Evolutionary conservation across 805 yeast species (phyloP).

Genomic region (Saccharomycopsis lassenensis): DNA sequence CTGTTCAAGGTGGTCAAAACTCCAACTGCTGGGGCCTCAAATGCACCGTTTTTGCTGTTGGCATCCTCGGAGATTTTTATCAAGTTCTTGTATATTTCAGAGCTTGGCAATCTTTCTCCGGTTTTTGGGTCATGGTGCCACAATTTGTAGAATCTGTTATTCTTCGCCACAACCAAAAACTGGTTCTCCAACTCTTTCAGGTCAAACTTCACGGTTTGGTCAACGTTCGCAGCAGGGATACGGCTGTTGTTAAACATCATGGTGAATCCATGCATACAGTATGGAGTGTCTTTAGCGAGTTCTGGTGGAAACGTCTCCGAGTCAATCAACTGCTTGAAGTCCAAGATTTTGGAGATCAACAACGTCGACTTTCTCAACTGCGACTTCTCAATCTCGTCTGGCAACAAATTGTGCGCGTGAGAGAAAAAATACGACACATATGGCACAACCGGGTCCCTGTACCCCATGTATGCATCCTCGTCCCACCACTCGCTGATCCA

Average conservation of each 20-base stretch:
- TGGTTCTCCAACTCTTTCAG: conserved; percentile 35
- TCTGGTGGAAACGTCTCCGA: conserved; percentile 73
- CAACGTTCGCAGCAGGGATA: conserved; percentile 57
- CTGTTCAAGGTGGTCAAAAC: conserved; percentile 75
- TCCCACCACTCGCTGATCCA: conserved; percentile 95
- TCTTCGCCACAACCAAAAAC: conserved; percentile 60
- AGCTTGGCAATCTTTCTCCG: conserved; percentile 35
- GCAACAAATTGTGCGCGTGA: conserved; percentile 55
- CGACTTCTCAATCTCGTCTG: conserved; percentile 40
- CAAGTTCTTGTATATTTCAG: conserved; percentile 48
- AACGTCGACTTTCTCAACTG: conserved; percentile 70
- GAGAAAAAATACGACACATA: conserved; percentile 84
- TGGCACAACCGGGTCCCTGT: conserved; percentile 91
- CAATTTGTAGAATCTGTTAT: conserved; percentile 75
- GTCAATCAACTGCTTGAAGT: conserved; percentile 58
- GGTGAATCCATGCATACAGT: conserved; percentile 88
- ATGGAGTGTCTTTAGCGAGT: conserved; percentile 60
- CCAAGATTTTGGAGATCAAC: conserved; percentile 52
- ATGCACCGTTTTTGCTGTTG: conserved; percentile 11
- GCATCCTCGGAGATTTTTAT: conserved; percentile 31
- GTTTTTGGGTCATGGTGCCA: conserved; percentile 36
- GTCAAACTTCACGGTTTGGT: conserved; percentile 45
- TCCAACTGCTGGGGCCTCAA: conserved; percentile 45
- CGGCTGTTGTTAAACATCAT: conserved; percentile 87
- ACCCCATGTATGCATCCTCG: conserved; percentile 80